phyloP scores from a whole-genome alignment of 2,329 filamentous ascomycete species.

The Xylariales sp. region DNA sequence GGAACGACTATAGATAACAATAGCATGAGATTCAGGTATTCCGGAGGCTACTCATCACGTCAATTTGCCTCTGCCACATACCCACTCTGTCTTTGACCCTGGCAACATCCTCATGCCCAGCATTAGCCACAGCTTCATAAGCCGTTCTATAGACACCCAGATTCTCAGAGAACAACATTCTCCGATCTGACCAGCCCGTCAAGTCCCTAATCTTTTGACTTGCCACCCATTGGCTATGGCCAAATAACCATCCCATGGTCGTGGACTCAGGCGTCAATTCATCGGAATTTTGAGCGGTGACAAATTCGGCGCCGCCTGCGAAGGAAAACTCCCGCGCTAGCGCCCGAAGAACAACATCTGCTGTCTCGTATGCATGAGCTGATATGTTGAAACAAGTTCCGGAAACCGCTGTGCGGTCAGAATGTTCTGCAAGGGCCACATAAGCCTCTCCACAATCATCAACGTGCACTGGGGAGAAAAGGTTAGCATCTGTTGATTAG shows the following conservation, averaged over 20 bases:
- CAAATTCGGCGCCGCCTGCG: neutral
- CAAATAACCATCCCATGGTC: constrained; percentile 23
- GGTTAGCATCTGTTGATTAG: neutral
- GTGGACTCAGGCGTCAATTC: constrained; percentile 2
- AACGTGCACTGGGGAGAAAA: constrained; percentile 31
- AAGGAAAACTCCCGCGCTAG: constrained; percentile 37
- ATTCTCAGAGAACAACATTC: constrained; percentile 32
- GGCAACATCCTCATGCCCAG: constrained; percentile 20
- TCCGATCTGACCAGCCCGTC: constrained; percentile 35
- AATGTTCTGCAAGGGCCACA: constrained; percentile 36
- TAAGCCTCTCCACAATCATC: constrained; percentile 47
- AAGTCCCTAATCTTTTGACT: constrained; percentile 35
- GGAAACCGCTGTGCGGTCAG: constrained; percentile 24
- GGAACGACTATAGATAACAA: too few species aligned
- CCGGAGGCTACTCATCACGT: too few species aligned
- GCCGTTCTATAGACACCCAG: constrained; percentile 31
- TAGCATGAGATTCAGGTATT: too few species aligned
- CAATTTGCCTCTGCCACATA: too few species aligned
- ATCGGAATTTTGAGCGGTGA: neutral
- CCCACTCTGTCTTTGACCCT: too few species aligned
- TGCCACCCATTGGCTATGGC: constrained; percentile 37
- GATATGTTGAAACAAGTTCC: constrained; percentile 44
- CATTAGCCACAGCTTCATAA: constrained; percentile 30
- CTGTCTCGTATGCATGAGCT: constrained; percentile 37
- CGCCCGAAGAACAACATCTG: constrained; percentile 31